These are phyloP conservation scores for Omphalea diandra DNA, from an alignment of 441 rosid genomes.

Conservation along the genomic window DNA sequence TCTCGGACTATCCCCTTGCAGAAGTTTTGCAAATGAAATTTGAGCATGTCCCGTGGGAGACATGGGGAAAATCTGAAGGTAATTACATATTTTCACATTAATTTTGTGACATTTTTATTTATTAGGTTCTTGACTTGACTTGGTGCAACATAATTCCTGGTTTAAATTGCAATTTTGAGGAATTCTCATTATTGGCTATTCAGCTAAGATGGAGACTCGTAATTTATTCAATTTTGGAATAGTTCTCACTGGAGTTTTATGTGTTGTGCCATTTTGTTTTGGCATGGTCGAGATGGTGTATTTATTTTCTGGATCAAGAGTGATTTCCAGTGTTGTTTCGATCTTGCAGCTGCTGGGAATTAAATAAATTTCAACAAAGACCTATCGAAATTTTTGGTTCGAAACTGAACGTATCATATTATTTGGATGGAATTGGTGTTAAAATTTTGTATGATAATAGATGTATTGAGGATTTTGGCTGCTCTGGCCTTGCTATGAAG, in stretches of 20 bases:
- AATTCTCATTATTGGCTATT: background rate
- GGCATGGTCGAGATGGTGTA: constrained; percentile 8
- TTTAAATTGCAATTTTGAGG: background rate
- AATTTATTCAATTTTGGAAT: background rate
- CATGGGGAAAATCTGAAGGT: constrained; percentile 67
- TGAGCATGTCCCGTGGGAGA: constrained; percentile 48
- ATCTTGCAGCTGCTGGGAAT: background rate
- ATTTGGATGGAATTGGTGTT: background rate
- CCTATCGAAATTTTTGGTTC: background rate
- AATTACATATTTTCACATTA: constrained; percentile 8
- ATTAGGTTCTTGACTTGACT: background rate
- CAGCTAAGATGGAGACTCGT: background rate
- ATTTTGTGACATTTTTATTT: background rate
- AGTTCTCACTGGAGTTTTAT: background rate
- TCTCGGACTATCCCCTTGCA: constrained; percentile 35
- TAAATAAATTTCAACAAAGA: background rate
- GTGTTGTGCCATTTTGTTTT: background rate
- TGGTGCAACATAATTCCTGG: background rate
- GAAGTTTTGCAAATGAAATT: constrained; percentile 73
- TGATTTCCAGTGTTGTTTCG: background rate
- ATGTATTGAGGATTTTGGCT: background rate
- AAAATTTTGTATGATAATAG: background rate
- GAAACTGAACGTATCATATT: background rate
- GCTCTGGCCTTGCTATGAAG: constrained; percentile 2
- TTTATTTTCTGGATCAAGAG: background rate